Evolutionary conservation across 306 rosid genomes (phyloP).

Genomic region (Sesbania bispinosa): DNA sequence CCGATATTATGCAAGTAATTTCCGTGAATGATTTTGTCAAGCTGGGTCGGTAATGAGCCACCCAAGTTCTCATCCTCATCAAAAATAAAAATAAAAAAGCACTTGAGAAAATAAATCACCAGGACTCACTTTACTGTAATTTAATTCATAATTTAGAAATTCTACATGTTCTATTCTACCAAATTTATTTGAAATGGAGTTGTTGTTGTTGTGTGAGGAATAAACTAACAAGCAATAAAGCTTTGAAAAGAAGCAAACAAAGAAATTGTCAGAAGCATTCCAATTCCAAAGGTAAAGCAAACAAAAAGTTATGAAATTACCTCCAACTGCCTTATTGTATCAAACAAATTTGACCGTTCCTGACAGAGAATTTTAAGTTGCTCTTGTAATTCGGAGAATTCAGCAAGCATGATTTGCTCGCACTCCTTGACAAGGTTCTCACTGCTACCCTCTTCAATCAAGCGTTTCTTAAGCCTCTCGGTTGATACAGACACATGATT

Average conservation of each 20-base stretch:
- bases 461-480: constrained; percentile 63
- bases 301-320: constrained; percentile 38
- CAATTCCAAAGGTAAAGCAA: constrained; percentile 13
- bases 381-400: constrained; percentile 70
- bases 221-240: too few species aligned
- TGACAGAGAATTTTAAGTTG: constrained; percentile 60
- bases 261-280: neutral
- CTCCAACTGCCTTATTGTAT: constrained; percentile 86
- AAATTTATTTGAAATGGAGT: neutral
- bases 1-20: constrained; percentile 1
- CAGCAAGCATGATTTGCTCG: constrained; percentile 85
- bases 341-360: constrained; percentile 74
- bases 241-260: too few species aligned
- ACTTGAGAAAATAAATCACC: neutral
- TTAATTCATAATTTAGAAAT: neutral
- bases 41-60: neutral
- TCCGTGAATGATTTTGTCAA: neutral
- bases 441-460: constrained; percentile 70
- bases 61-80: neutral
- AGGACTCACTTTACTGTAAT: neutral
- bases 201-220: neutral
- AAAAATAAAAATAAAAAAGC: neutral
- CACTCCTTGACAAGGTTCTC: constrained; percentile 73
- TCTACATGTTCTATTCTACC: neutral
- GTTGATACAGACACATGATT: constrained; percentile 69